Evolutionary conservation across 2,329 filamentous ascomycete species (phyloP).

Genomic region (Metarhizium rileyi): DNA sequence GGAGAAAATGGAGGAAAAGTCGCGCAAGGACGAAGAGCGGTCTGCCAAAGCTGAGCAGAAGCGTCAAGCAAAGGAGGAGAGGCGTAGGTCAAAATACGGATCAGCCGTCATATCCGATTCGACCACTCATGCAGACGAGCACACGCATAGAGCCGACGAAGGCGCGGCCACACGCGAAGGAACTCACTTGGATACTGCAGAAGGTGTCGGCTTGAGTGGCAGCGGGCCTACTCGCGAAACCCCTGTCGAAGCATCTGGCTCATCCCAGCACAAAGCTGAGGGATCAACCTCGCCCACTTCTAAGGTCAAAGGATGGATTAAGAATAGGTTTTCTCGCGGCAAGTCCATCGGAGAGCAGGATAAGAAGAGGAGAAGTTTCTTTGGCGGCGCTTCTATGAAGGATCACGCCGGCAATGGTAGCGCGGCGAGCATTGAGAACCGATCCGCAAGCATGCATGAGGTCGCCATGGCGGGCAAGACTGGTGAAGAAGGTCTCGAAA

Average conservation of each 20-base stretch:
- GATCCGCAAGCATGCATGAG: conserved; percentile 34
- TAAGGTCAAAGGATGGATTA: conserved; percentile 46
- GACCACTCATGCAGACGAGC: not conserved
- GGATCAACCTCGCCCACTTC: conserved; percentile 22
- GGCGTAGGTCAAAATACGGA: conserved; percentile 32
- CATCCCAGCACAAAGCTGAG: conserved; percentile 9
- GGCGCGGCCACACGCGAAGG: conserved; percentile 6
- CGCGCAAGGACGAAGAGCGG: conserved; percentile 25
- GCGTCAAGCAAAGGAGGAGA: conserved; percentile 29
- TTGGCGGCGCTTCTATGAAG: conserved; percentile 40
- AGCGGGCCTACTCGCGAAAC: not conserved
- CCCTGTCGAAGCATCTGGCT: conserved; percentile 3
- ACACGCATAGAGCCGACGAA: conserved; percentile 7
- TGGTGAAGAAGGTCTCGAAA: conserved; percentile 6
- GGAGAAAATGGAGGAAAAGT: conserved; percentile 9
- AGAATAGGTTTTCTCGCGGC: conserved; percentile 38
- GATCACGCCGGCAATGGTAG: conserved; percentile 37
- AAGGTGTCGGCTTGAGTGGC: not conserved
- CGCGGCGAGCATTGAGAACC: conserved; percentile 31
- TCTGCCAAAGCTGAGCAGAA: conserved; percentile 44
- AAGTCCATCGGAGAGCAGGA: conserved; percentile 29
- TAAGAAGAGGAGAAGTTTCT: conserved; percentile 31
- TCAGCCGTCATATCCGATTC: conserved; percentile 7
- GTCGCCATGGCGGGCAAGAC: conserved; percentile 34
- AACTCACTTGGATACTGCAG: not conserved